Evolutionary conservation across 2,329 filamentous ascomycete genomes (phyloP), one percentile per base, ranked within the genome.

Genomic region (Ambrosiella beaveri): DNA sequence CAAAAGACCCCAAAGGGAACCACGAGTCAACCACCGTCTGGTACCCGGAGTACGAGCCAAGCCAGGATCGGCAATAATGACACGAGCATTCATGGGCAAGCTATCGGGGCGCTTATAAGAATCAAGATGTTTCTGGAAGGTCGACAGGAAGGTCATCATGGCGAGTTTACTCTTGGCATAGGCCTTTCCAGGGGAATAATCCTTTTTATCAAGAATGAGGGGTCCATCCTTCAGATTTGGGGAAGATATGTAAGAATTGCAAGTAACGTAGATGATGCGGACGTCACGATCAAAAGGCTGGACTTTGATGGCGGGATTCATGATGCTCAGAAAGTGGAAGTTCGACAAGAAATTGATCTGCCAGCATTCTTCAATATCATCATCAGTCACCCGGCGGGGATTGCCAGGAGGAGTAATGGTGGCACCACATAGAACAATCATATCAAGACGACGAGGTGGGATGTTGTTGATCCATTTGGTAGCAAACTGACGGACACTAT

Each of bases 401-500:
- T 77, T 75, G 1, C 82, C 86, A 9, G 78, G 78, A 1, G 88
- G 84, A 3, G 85, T 87, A 63, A 89, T 73, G 0, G 84, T 85
- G 50, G 86, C 86, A 8, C 85, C 93, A 68, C 89, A 95, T 15
- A 98, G 76, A 17, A 98, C 79, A 52, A 98, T 74, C 82, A 91
- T 90, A 69, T 98, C 93, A 6, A 98, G 74, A 53, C 94, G 77
- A 59, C 94, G 78, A 7, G 90, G 88, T 2, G 93, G 91, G 19
- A 86, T 80, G 69, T 96, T 97, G 69, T 98, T 91, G 63, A 98
- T 88, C 91, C 94, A 98, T 73, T 88, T 91, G 0, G 93, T 98
- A 11, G 93, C 93, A 68, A 98, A 98, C 62, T 84, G 78, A 44
- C 93, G 86, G 64, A 98, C 84, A 68, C 87, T 94, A 68, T 95